These are phyloP conservation scores for Mucor circinelloides DNA, from an alignment of 371 early-diverging fungal species.

Conservation along the genomic window DNA sequence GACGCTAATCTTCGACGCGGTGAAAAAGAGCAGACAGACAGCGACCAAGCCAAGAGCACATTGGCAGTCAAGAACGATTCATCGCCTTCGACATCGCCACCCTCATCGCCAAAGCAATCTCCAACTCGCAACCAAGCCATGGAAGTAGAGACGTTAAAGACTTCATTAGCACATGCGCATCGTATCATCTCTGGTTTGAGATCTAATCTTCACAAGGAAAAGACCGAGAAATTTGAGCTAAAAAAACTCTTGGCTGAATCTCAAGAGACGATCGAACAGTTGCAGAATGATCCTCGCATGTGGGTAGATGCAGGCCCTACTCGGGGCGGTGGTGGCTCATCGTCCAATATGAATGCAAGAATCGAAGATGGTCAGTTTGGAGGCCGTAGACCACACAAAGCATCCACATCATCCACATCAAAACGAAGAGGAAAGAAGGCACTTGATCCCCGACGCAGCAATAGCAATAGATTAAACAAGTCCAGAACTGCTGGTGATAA, in stretches of 20 bases:
- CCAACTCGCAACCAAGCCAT: conserved; percentile 38
- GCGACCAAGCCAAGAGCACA: conserved; percentile 30
- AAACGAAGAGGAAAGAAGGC: conserved; percentile 16
- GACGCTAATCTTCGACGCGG: conserved; percentile 6
- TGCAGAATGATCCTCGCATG: conserved; percentile 58
- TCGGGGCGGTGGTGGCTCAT: neutral
- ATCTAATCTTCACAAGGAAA: conserved; percentile 48
- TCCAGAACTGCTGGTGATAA: conserved; percentile 1
- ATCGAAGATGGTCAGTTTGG: conserved; percentile 9
- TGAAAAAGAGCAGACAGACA: conserved; percentile 8
- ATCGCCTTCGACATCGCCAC: conserved; percentile 14
- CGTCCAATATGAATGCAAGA: neutral
- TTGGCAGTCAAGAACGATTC: conserved; percentile 14
- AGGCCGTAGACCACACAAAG: conserved; percentile 13
- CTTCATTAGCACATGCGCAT: conserved; percentile 50
- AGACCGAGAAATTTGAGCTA: conserved; percentile 64
- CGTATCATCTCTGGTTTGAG: conserved; percentile 50
- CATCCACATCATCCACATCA: conserved; percentile 3
- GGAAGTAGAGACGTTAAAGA: conserved; percentile 50
- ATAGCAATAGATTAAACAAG: neutral
- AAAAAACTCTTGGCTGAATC: conserved; percentile 64
- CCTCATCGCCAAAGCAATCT: conserved; percentile 31
- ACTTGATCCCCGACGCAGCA: neutral
- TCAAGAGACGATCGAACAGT: conserved; percentile 62
- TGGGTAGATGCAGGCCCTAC: conserved; percentile 42